Percentiles rank a stretch among this genome's conserved stretches.
Evolutionary conservation across 1,284 basidiomycete genomes (phyloP).

Genomic region (Ceratobasidium sp.): DNA sequence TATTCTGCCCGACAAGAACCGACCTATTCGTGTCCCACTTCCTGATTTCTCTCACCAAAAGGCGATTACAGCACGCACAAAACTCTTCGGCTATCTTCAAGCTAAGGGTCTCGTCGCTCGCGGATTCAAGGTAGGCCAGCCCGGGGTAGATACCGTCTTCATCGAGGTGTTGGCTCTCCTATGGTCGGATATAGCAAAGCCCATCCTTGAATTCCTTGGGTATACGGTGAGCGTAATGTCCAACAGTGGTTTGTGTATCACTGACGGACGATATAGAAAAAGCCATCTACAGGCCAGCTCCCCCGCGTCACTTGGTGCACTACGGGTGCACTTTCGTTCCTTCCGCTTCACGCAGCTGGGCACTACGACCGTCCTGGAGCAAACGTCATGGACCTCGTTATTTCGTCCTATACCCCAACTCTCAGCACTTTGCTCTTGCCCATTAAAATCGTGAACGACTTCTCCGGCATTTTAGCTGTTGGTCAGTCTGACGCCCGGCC

Average conservation of each 20-base stretch:
- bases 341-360: neutral
- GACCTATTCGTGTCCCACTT: conserved; percentile 1
- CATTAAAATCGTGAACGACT: no score
- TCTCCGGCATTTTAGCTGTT: neutral
- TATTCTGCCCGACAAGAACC: neutral
- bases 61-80: neutral
- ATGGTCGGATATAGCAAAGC: neutral
- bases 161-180: neutral
- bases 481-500: neutral
- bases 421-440: neutral
- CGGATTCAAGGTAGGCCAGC: no score
- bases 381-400: neutral
- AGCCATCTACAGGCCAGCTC: neutral
- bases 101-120: no score
- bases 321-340: neutral
- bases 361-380: neutral
- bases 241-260: neutral
- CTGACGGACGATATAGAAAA: neutral
- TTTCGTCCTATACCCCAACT: neutral
- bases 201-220: conserved; percentile 1
- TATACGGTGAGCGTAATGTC: neutral
- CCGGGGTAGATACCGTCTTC: no score
- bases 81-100: no score
- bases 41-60: neutral
- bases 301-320: conserved; percentile 9